These are phyloP conservation scores for Stenogyne calaminthoides DNA, from an alignment of 305 asterid genomes.

Conservation along the genomic window DNA sequence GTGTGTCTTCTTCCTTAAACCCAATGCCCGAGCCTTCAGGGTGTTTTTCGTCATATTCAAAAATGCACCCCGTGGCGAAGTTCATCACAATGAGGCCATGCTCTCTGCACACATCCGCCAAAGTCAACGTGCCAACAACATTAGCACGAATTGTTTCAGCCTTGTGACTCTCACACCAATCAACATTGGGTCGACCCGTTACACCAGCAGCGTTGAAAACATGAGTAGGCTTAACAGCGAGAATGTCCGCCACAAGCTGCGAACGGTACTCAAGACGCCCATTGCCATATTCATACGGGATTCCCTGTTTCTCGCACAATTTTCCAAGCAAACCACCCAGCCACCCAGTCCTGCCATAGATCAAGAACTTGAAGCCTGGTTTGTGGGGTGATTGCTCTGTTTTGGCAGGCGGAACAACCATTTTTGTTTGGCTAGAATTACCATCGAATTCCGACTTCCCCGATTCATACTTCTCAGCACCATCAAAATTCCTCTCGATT, in stretches of 20 bases:
- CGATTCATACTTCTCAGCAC: slow-evolving; percentile 60
- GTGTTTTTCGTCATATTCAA: slow-evolving; percentile 74
- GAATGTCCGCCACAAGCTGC: slow-evolving; percentile 59
- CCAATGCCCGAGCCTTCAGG: slow-evolving; percentile 91
- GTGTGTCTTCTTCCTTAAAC: slow-evolving; percentile 81
- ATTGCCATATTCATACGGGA: slow-evolving; percentile 68
- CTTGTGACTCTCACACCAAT: slow-evolving; percentile 92
- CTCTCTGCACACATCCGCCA: slow-evolving; percentile 89
- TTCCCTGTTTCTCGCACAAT: slow-evolving; percentile 79
- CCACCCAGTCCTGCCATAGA: slow-evolving; percentile 91
- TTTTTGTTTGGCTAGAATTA: slow-evolving; percentile 43
- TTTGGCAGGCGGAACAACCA: slow-evolving; percentile 53
- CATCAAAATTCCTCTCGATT: slow-evolving; percentile 63
- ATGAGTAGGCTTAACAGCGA: slow-evolving; percentile 76
- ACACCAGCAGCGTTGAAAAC: slow-evolving; percentile 95
- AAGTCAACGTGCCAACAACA: slow-evolving; percentile 79
- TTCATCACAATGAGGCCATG: slow-evolving; percentile 68
- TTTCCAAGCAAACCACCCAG: slow-evolving; percentile 88
- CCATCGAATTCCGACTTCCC: slow-evolving; percentile 49
- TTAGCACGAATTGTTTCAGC: slow-evolving; percentile 79
- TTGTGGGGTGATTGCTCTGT: slow-evolving; percentile 42
- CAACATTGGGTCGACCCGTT: slow-evolving; percentile 95
- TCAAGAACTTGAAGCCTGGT: slow-evolving; percentile 72
- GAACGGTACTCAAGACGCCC: slow-evolving; percentile 77
- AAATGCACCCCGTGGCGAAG: slow-evolving; percentile 92